Base-by-base conservation (phyloP, 1,284 basidiomycete genomes). In the Volvariella volvacea region DNA sequence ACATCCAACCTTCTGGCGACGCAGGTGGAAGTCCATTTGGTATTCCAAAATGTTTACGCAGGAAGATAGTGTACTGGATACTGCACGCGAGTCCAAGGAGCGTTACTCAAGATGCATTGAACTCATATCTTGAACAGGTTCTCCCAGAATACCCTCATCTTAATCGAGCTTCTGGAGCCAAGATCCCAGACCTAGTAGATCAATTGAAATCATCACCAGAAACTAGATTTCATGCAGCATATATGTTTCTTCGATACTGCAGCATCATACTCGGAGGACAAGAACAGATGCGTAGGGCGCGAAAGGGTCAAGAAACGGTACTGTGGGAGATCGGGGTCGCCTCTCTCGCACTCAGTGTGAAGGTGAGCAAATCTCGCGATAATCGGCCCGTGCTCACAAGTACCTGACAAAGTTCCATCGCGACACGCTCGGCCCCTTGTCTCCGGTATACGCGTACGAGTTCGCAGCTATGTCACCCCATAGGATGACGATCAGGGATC, bases 151-250 rank as follows among this genome's bases (percentile, higher is more conserved):
- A 28, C 25, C 25, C 25, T 6, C 25, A 28, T 12, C 25, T 28
- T 6, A 28, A 28, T 28, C 25, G 6, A 28, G 25, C 25, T 6
- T 28, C 12, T 12, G 25, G 6, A 28, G 25, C n/a, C 34, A 8
- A 36, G 8, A 36, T 15, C 8, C 34, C 34, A 36, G 67, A 80
- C 45, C 65, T 83, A 20, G 59, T 65, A 34, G 72, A 80, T 42
- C 76, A 83, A 46, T 65, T 83, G 16, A 55, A 57, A 2, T 66
- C 62, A 2, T 78, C 72, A 0, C 66, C 64, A 0, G 72, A 81
- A 50, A 82, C 79, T 7, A 67, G 77, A 3, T 83, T 80, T 51
- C 77, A 80, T 44, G 80, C 80, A 0, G 73, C 64, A 0, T 71
- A 75, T 52, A 57, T 81, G 45, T 78, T 82, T 50, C 60, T 69